A percentile compares a stretch with the other conserved stretches of the same genome.
These are phyloP conservation scores for Pontederia crassipes DNA, from an alignment of 176 grass and related monocot genomes.

Conservation along the genomic window DNA sequence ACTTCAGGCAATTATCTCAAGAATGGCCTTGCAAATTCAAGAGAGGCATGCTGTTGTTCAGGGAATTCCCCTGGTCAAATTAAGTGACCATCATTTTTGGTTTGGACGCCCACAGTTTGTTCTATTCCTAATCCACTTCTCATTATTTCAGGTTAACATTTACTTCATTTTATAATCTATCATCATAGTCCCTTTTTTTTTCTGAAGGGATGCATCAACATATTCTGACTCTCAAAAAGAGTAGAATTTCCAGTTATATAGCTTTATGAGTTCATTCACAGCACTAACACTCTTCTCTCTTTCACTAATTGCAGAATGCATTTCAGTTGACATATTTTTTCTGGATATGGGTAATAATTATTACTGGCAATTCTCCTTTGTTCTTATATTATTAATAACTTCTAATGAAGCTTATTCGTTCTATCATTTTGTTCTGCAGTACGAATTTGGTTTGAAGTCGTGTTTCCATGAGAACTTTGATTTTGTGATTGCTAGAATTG, in stretches of 20 bases:
- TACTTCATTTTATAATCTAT: too few species aligned
- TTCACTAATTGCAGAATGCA: not conserved
- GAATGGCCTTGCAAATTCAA: slow-evolving; percentile 79
- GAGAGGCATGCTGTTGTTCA: slow-evolving; percentile 72
- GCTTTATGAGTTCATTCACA: too few species aligned
- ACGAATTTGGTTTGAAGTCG: not conserved
- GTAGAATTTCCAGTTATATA: too few species aligned
- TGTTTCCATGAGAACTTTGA: slow-evolving; percentile 1
- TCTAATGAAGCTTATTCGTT: not conserved
- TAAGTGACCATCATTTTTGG: slow-evolving; percentile 82
- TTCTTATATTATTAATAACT: not conserved
- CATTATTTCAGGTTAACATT: slow-evolving; percentile 60
- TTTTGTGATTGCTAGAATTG: not conserved
- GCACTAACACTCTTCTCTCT: not conserved
- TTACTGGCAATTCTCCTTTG: not conserved
- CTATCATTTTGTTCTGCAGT: not conserved
- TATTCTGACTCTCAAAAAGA: too few species aligned
- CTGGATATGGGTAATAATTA: not conserved
- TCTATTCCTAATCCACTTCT: slow-evolving; percentile 74
- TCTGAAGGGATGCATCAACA: too few species aligned
- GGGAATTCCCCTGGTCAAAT: slow-evolving; percentile 75
- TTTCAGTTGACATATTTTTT: not conserved
- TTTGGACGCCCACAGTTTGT: slow-evolving; percentile 59
- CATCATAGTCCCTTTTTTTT: too few species aligned
- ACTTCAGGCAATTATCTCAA: slow-evolving; percentile 77